These are phyloP conservation scores for Tricholoma hemisulphureum DNA, from an alignment of 768 basidiomycete genomes.

Conservation along the genomic window DNA sequence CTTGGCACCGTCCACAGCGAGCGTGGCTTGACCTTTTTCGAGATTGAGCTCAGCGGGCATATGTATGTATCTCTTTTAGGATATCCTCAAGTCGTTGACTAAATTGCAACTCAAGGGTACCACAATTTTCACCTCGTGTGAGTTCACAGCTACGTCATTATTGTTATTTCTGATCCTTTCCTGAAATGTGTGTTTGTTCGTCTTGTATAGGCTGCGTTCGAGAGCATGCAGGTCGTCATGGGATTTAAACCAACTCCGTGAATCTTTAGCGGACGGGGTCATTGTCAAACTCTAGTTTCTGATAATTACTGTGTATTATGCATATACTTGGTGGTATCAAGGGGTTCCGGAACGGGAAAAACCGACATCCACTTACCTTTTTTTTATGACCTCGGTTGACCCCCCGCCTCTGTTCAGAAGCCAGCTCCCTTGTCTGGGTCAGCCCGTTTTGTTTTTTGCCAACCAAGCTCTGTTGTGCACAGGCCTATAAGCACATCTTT, in stretches of 20 bases:
- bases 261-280: conserved; percentile 3
- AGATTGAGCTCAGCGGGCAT: conserved; percentile 69
- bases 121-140: conserved; percentile 63
- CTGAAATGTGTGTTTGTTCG: not conserved
- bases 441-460: too few species aligned
- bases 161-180: not conserved
- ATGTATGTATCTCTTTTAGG: conserved; percentile 44
- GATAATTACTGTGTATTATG: too few species aligned
- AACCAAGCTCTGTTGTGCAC: too few species aligned
- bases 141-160: conserved; percentile 18
- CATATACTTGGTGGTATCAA: too few species aligned
- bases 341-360: too few species aligned
- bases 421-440: too few species aligned
- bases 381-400: too few species aligned
- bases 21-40: conserved; percentile 64
- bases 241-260: conserved; percentile 55
- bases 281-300: too few species aligned
- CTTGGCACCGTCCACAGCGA: conserved; percentile 65
- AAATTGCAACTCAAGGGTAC: conserved; percentile 43
- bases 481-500: too few species aligned
- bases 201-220: conserved; percentile 55
- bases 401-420: too few species aligned
- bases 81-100: not conserved
- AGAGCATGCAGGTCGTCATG: conserved; percentile 67
- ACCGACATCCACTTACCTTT: too few species aligned